phyloP scores from a whole-genome alignment of 176 grass and related monocot genomes.

The Calamus simplicifolius region DNA sequence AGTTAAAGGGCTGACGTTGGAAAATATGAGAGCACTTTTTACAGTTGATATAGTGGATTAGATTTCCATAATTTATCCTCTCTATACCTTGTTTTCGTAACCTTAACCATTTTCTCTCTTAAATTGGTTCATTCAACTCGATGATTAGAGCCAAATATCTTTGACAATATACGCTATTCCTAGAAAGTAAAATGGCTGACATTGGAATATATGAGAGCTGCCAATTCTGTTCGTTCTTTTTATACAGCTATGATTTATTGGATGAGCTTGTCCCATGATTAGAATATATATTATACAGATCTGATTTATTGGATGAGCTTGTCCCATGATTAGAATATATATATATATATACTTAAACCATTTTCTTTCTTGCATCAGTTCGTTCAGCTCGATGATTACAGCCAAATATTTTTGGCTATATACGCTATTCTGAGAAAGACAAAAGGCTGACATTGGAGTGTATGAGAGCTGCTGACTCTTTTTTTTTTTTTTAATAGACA shows the following conservation, averaged over 20 bases:
- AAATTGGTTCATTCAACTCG: conserved; percentile 3
- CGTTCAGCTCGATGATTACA: neutral
- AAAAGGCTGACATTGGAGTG: neutral
- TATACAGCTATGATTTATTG: too few species aligned
- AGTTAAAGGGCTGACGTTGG: conserved; percentile 20
- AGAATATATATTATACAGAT: too few species aligned
- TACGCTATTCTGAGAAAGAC: conserved; percentile 40
- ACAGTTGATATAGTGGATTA: too few species aligned
- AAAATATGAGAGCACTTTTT: neutral
- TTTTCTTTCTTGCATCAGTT: too few species aligned
- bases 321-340: too few species aligned
- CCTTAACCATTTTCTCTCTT: too few species aligned
- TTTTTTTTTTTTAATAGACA: neutral
- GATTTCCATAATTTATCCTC: too few species aligned
- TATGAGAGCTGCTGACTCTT: conserved; percentile 2
- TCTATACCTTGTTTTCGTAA: too few species aligned
- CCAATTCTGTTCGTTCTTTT: neutral
- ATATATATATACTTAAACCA: too few species aligned
- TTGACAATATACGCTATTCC: conserved; percentile 43
- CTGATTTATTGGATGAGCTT: too few species aligned
- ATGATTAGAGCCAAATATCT: conserved; percentile 26
- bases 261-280: too few species aligned
- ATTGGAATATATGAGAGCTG: conserved; percentile 28
- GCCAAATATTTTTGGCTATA: conserved; percentile 31
- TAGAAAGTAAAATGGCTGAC: conserved; percentile 7